These are phyloP conservation scores for Quercus phellos DNA, from an alignment of 331 rosid species.

Conservation along the genomic window DNA sequence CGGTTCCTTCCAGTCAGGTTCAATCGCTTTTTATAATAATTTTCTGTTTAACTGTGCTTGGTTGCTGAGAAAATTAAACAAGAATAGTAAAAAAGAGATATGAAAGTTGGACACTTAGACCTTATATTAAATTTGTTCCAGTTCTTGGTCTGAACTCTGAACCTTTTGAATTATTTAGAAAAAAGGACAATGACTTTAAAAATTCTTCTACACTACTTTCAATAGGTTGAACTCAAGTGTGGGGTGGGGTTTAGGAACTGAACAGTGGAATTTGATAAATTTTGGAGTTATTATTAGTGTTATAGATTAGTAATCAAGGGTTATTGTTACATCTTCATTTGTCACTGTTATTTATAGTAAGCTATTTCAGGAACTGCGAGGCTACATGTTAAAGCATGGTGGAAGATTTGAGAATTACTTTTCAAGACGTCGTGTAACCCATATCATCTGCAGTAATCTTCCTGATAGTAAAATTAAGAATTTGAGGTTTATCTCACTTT, in stretches of 20 bases:
- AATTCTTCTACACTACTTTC: background rate
- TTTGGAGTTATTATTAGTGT: background rate
- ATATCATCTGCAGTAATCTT: slow-evolving; percentile 86
- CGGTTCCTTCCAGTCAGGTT: slow-evolving; percentile 86
- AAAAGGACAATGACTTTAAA: background rate
- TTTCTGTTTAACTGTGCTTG: slow-evolving; percentile 1
- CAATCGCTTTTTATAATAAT: background rate
- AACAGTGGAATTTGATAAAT: background rate
- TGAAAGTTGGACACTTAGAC: background rate
- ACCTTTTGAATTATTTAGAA: background rate
- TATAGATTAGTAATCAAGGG: background rate
- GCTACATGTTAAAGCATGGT: slow-evolving; percentile 75
- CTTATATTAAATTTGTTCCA: background rate
- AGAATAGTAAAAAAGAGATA: background rate
- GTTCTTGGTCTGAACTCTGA: background rate
- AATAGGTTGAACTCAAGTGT: background rate
- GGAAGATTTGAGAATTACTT: slow-evolving; percentile 87
- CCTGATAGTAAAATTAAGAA: slow-evolving; percentile 71
- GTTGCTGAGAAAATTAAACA: background rate
- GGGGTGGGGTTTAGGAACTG: background rate
- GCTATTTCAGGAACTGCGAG: slow-evolving; percentile 68
- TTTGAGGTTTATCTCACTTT: slow-evolving; percentile 43
- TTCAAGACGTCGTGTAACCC: slow-evolving; percentile 71
- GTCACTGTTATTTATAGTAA: background rate
- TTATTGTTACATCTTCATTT: background rate